phyloP scores from a whole-genome alignment of 768 basidiomycete species.

The Kwoniella botswanensis region DNA sequence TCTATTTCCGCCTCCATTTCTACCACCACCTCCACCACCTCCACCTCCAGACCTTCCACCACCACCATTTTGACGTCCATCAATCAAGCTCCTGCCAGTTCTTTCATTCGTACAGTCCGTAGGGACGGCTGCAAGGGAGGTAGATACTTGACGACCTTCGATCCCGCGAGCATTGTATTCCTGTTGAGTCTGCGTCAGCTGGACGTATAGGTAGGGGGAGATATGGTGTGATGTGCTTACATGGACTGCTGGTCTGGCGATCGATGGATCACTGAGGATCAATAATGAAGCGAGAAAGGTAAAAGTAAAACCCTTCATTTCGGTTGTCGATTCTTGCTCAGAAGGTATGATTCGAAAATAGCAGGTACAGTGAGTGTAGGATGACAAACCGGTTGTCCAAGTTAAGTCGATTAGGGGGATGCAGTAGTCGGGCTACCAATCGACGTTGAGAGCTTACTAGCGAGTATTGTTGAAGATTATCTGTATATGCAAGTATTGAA shows the following conservation, averaged over 20 bases:
- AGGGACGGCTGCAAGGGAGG: not conserved
- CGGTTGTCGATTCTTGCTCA: not conserved
- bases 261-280: not conserved
- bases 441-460: too few relatives aligned
- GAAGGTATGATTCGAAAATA: too few relatives aligned
- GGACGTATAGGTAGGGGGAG: not conserved
- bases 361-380: not conserved
- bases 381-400: conserved; percentile 22
- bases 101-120: not conserved
- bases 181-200: not conserved
- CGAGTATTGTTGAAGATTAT: too few relatives aligned
- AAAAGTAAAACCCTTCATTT: conserved; percentile 12
- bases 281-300: conserved; percentile 14
- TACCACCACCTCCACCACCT: conserved; percentile 17
- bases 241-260: conserved; percentile 11
- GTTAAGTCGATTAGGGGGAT: not conserved
- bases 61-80: conserved; percentile 12
- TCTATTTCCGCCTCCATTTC: conserved; percentile 28
- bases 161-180: not conserved
- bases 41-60: conserved; percentile 9
- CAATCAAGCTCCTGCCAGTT: not conserved
- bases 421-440: too few relatives aligned
- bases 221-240: conserved; percentile 1
- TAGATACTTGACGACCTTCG: not conserved
- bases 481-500: not conserved